Evolutionary conservation across 768 basidiomycete species (phyloP).

Genomic region (Lentinula raphanica): DNA sequence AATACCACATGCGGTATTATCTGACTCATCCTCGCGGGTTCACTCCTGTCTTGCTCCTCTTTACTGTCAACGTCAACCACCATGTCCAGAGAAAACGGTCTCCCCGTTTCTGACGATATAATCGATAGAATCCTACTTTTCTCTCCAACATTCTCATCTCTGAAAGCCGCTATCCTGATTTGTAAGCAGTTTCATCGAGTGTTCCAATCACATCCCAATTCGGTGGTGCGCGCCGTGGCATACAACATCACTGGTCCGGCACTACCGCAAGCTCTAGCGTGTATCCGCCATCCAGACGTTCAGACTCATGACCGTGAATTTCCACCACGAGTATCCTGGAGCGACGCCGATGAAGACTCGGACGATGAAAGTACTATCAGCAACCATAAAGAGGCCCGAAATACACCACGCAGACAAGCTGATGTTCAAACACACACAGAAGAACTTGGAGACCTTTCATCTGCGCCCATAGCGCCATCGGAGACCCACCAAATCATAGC

Average conservation of each 20-base stretch:
- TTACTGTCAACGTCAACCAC: too few relatives aligned
- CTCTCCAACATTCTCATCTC: slow-evolving; percentile 20
- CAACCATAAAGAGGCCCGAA: too few relatives aligned
- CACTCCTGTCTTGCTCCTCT: too few relatives aligned
- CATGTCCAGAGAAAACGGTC: slow-evolving; percentile 4
- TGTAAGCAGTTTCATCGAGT: slow-evolving; percentile 25
- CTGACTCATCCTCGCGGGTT: too few relatives aligned
- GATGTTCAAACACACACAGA: too few relatives aligned
- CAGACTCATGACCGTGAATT: slow-evolving; percentile 7
- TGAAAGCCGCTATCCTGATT: slow-evolving; percentile 5
- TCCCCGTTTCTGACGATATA: slow-evolving; percentile 25
- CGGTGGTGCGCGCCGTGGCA: slow-evolving; percentile 25
- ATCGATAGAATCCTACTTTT: slow-evolving; percentile 23
- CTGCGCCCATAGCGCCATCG: slow-evolving; percentile 14
- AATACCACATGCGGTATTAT: too few relatives aligned
- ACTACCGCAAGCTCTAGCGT: slow-evolving; percentile 24
- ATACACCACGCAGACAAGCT: too few relatives aligned
- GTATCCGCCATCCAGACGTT: slow-evolving; percentile 16
- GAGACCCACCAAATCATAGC: slow-evolving; percentile 18
- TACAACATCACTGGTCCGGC: slow-evolving; percentile 24
- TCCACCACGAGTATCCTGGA: neutral
- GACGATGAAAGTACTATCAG: too few relatives aligned
- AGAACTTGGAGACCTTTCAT: neutral
- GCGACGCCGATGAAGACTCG: neutral
- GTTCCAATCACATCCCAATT: slow-evolving; percentile 23